These are phyloP conservation scores for Gossypium davidsonii DNA, from an alignment of 441 rosid species.

Conservation along the genomic window DNA sequence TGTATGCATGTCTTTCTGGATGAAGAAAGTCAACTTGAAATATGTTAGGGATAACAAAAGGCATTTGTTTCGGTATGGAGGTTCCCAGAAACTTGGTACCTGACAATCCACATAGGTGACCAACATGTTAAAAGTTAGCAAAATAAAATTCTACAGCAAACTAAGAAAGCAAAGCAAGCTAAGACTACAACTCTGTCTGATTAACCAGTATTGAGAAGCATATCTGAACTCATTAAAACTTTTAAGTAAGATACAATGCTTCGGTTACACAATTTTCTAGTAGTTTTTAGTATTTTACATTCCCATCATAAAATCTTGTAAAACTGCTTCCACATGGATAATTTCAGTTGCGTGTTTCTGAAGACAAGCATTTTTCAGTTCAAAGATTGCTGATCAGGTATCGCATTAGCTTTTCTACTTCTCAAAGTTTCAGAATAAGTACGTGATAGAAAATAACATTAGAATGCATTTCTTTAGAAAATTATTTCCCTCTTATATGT, in stretches of 20 bases:
- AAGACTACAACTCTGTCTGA: neutral
- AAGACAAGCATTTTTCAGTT: neutral
- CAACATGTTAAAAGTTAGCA: neutral
- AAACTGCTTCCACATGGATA: neutral
- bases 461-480: neutral
- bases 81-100: constrained; percentile 24
- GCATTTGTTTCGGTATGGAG: constrained; percentile 19
- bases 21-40: constrained; percentile 23
- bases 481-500: neutral
- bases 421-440: neutral
- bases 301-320: neutral
- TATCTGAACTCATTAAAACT: no score
- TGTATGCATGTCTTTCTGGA: constrained; percentile 27
- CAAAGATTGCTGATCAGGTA: neutral
- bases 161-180: neutral
- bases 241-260: neutral
- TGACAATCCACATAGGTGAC: constrained; percentile 19
- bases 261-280: neutral
- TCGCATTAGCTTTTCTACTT: neutral
- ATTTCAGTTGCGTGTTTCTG: neutral
- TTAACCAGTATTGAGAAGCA: neutral
- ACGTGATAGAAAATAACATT: neutral
- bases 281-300: neutral
- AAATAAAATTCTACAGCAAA: neutral
- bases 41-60: constrained; percentile 39